phyloP scores from a whole-genome alignment of 257 asterid species.

The Solanum neorickii region DNA sequence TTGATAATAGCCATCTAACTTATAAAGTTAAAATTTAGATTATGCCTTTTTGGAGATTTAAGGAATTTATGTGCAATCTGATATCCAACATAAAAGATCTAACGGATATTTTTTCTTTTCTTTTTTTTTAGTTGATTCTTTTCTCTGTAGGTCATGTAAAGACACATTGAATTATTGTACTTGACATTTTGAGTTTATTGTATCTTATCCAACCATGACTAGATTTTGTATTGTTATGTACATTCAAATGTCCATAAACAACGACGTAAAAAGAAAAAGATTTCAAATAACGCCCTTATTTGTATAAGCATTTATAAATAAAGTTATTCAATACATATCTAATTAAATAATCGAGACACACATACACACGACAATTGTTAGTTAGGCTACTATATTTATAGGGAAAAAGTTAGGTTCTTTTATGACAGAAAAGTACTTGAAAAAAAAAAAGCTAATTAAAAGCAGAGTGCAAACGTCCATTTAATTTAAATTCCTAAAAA shows the following conservation, averaged over 20 bases:
- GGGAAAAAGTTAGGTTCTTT: not conserved
- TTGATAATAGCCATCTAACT: not conserved
- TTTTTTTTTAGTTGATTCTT: too few species aligned
- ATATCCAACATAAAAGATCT: too few species aligned
- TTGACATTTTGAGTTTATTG: not conserved
- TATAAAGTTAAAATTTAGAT: too few species aligned
- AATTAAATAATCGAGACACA: too few species aligned
- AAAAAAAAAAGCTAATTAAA: not conserved
- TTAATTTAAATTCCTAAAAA: not conserved
- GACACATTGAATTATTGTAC: not conserved
- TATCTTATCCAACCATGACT: not conserved
- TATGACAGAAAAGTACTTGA: not conserved
- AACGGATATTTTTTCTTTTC: not conserved
- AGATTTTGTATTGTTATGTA: not conserved
- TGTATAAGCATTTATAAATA: accelerated
- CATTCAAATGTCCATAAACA: not conserved
- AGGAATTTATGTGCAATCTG: not conserved
- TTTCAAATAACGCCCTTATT: too few species aligned
- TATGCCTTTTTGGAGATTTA: not conserved
- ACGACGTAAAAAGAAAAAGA: not conserved
- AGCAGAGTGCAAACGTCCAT: not conserved
- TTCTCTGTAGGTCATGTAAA: not conserved
- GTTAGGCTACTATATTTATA: too few species aligned
- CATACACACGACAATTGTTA: too few species aligned
- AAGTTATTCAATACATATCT: too few species aligned